Evolutionary conservation across 2,329 filamentous ascomycete genomes (phyloP), one percentile per base, ranked within the genome.

Genomic region (Pestalotiopsis sp.): DNA sequence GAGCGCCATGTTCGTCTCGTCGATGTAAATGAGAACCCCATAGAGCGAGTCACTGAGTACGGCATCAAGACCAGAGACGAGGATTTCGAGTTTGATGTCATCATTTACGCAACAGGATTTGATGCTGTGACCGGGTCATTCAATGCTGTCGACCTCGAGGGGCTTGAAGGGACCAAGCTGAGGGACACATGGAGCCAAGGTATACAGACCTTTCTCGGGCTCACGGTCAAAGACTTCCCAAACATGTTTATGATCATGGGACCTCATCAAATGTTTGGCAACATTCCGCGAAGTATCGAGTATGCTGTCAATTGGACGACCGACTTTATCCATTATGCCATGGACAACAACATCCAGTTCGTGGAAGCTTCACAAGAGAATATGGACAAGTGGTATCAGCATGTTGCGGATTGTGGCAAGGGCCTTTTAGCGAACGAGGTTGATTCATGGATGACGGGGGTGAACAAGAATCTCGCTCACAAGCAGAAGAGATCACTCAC

Each of bases 361-460:
- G 76, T 79, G 3, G 82, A 84, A 72, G 77, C 83, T 2, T 84
- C 80, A 0, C 71, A 78, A 6, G 77, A 83, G 52, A 81, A 76
- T 0, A 77, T 82, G 65, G 72, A 78, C 4, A 69, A 72, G 13
- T 87, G 85, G 84, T 84, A 82, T 0, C 74, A 84, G 52, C 85
- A 87, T 76, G 85, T 87, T 2, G 75, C 81, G 27, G 78, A 84
- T 3, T 84, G 83, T 65, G 80, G 81, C 0, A 74, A 82, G 45
- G 85, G 85, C 0, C 69, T 83, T 11, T 71, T 87, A 31, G 78
- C 80, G 0, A 84, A 83, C 69, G 81, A 86, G 70, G 82, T 86
- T 0, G 85, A 87, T 69, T 83, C 80, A 1, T 88, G 85, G 86
- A 86, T 87, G 84, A 87, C 85, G 2, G 86, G 85, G 0, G 83